phyloP scores from a whole-genome alignment of 495 filamentous ascomycete species.

The Neurospora discreta region DNA sequence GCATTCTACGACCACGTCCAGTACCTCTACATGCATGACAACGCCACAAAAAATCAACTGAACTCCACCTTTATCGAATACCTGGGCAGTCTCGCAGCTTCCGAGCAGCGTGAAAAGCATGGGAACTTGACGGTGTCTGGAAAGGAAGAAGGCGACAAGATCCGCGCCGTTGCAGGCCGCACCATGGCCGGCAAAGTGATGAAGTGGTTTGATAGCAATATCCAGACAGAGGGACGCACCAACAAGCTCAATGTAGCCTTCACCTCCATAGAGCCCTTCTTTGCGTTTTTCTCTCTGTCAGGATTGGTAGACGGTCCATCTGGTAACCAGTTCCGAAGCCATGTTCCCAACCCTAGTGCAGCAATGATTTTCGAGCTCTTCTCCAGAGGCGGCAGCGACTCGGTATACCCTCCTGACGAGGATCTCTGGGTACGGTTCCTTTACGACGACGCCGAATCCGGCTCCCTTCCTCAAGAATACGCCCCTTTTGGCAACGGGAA shows the following conservation, averaged over 20 bases:
- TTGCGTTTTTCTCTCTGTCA: slow-evolving; percentile 30
- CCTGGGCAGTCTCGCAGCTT: slow-evolving; percentile 22
- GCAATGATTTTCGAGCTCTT: slow-evolving; percentile 35
- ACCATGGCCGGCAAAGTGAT: slow-evolving; percentile 25
- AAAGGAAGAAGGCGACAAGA: slow-evolving; percentile 19
- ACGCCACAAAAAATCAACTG: slow-evolving; percentile 11
- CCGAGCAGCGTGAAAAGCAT: slow-evolving; percentile 24
- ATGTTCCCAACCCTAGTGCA: slow-evolving; percentile 26
- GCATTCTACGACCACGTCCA: slow-evolving; percentile 33
- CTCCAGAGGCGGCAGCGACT: slow-evolving; percentile 15
- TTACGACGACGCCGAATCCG: slow-evolving; percentile 23
- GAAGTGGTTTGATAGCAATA: slow-evolving; percentile 19
- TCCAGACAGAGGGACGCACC: slow-evolving; percentile 11
- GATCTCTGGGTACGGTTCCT: slow-evolving; percentile 30
- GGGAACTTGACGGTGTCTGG: slow-evolving; percentile 22
- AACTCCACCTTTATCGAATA: slow-evolving; percentile 9
- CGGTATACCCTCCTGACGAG: slow-evolving; percentile 11
- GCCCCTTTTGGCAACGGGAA: slow-evolving; percentile 21
- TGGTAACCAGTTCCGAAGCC: slow-evolving; percentile 12
- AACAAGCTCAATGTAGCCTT: slow-evolving; percentile 32
- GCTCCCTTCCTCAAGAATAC: slow-evolving; percentile 14
- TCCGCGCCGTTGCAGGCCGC: slow-evolving; percentile 29
- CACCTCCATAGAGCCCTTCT: slow-evolving; percentile 31
- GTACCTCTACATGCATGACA: slow-evolving; percentile 28
- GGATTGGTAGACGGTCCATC: slow-evolving; percentile 12